Conservation (phyloP, 1,284 basidiomycete genomes). For the Cronartium quercuum region DNA sequence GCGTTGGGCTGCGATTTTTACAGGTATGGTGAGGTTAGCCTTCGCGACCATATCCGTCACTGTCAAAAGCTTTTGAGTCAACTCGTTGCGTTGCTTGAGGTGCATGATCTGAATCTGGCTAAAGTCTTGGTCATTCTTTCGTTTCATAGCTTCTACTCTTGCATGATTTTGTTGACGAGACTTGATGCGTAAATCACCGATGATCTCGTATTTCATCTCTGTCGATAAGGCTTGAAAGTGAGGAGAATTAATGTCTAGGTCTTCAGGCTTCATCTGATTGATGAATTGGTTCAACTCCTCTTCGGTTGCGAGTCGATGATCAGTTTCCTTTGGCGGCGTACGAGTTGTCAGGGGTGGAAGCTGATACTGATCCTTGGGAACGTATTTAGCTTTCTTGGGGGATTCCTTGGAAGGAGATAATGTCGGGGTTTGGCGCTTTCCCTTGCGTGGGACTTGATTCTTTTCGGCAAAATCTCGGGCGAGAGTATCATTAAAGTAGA, state of each 20-base stretch:
- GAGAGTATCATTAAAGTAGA: constrained; percentile 26
- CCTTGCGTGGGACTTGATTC: constrained; percentile 19
- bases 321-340: constrained; percentile 53
- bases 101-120: constrained; percentile 89
- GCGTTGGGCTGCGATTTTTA: constrained; percentile 86
- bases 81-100: constrained; percentile 76
- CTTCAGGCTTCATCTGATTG: constrained; percentile 83
- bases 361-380: constrained; percentile 46
- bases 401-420: constrained; percentile 47
- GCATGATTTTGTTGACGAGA: constrained; percentile 89
- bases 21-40: constrained; percentile 77
- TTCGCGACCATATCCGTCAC: constrained; percentile 89
- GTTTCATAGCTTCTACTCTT: constrained; percentile 82
- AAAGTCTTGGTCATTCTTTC: constrained; percentile 85
- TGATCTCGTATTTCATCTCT: constrained; percentile 96
- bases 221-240: constrained; percentile 81
- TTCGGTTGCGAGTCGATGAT: constrained; percentile 86
- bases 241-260: constrained; percentile 80
- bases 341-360: constrained; percentile 49
- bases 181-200: constrained; percentile 86
- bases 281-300: constrained; percentile 84
- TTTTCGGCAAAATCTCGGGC: constrained; percentile 27
- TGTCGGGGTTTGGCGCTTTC: constrained; percentile 16
- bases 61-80: constrained; percentile 89
- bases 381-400: constrained; percentile 35